phyloP scores from a whole-genome alignment of 345 rosid genomes.

The Gossypium stocksii region DNA sequence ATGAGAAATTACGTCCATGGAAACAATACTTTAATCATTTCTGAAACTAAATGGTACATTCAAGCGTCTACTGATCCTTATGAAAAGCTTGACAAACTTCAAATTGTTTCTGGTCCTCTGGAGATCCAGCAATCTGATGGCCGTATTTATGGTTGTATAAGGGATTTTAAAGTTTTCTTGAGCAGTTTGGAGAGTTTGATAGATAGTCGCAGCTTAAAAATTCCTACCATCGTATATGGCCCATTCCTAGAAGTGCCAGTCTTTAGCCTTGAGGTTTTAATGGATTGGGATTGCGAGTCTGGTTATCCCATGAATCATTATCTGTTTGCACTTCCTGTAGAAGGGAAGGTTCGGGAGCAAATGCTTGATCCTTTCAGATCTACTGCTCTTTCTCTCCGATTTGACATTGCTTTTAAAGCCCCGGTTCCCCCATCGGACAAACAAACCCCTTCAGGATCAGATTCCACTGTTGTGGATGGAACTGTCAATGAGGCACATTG shows the following conservation, averaged over 20 bases:
- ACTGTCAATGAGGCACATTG: slow-evolving; percentile 29
- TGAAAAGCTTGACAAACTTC: slow-evolving; percentile 91
- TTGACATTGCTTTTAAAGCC: slow-evolving; percentile 85
- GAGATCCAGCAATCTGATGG: slow-evolving; percentile 96
- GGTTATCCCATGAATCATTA: slow-evolving; percentile 90
- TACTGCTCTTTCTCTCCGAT: slow-evolving; percentile 76
- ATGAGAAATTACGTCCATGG: slow-evolving; percentile 96
- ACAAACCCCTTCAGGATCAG: too few relatives aligned
- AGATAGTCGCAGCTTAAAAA: slow-evolving; percentile 51
- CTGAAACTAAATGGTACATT: slow-evolving; percentile 65
- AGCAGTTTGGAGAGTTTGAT: slow-evolving; percentile 91
- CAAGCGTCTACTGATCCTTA: slow-evolving; percentile 93
- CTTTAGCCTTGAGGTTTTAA: slow-evolving; percentile 74
- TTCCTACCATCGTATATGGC: slow-evolving; percentile 45
- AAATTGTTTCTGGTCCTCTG: slow-evolving; percentile 55
- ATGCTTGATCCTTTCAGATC: slow-evolving; percentile 95
- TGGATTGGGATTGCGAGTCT: slow-evolving; percentile 96
- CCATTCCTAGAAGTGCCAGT: slow-evolving; percentile 69
- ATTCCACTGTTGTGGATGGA: slow-evolving; percentile 15
- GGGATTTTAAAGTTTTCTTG: slow-evolving; percentile 66
- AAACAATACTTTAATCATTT: slow-evolving; percentile 52
- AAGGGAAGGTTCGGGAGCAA: slow-evolving; percentile 70
- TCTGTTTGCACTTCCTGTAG: slow-evolving; percentile 78
- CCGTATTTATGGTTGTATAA: slow-evolving; percentile 56
- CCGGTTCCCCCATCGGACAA: slow-evolving; percentile 25